Evolutionary conservation across 495 filamentous ascomycete species (phyloP), one percentile per base, ranked within the genome.

Genomic region (Apodospora peruviana): DNA sequence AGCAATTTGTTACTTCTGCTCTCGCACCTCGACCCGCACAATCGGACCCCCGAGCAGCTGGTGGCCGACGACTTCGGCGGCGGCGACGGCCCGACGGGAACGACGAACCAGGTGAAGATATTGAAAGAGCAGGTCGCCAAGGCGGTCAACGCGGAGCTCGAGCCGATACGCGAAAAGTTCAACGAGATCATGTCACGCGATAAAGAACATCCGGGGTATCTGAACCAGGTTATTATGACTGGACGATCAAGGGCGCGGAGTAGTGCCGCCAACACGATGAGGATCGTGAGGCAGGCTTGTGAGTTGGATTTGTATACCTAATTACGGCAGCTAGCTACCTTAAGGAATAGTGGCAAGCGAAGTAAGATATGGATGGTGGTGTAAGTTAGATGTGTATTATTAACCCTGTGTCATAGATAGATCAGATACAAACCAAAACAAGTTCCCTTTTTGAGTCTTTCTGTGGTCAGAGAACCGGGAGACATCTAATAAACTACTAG

Each of bases 1-100:
- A 81, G 90, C 16, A 98, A 97, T 64, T 70, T 98, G 14, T 65
- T 98, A 17, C 79, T 87, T 40, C 76, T 98, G 27, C 68, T 89
- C 18, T 78, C 80, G 32, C 80, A 88, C 51, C 78, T 88, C 45
- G 77, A 83, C 46, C 41, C 46, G 38, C 52, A 55, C 35, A 71
- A 60, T 20, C 66, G 61, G 24, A 65, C 67, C 25, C 76, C 76
- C 18, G 64, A 73, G 16, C 71, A 80, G 23, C 59, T 95, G n/a
- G 87, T 78, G 21, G 20, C 24, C 17, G 70, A 76, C 21, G 22
- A 18, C 5, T 4, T 39, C 35, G 36, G 2, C 20, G 32, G 49
- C 66, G n/a, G 66, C 65, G 12, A 56, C 79, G 8, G 5, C 10
- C 5, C 16, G 5, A 39, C 36, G 8, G 16, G 36, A 5, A 18